These are phyloP conservation scores for Aspergillus ostianus DNA, from an alignment of 495 filamentous ascomycete genomes.

Conservation along the genomic window DNA sequence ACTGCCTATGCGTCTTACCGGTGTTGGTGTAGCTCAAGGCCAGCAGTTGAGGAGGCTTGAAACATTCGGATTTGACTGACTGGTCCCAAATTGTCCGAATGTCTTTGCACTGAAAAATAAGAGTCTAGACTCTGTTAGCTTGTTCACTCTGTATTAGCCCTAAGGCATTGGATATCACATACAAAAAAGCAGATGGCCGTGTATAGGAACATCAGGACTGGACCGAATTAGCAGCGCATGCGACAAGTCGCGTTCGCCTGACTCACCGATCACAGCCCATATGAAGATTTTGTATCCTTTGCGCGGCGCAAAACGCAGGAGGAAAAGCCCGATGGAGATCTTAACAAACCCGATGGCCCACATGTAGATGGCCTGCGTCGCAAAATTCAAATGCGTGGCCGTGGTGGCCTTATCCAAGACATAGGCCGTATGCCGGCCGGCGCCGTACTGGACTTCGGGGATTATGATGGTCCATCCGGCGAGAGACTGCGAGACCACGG, in stretches of 20 bases:
- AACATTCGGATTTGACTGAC: slow-evolving; percentile 33
- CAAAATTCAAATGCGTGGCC: slow-evolving; percentile 44
- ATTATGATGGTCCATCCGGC: slow-evolving; percentile 32
- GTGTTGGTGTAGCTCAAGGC: slow-evolving; percentile 37
- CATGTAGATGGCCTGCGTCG: slow-evolving; percentile 40
- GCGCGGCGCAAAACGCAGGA: slow-evolving; percentile 38
- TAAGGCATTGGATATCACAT: background rate
- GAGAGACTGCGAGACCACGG: slow-evolving; percentile 20
- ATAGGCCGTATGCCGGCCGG: slow-evolving; percentile 36
- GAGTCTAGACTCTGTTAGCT: slow-evolving; percentile 13
- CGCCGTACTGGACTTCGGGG: slow-evolving; percentile 37
- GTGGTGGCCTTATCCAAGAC: slow-evolving; percentile 30
- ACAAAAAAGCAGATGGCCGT: slow-evolving; percentile 34
- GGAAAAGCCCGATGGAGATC: slow-evolving; percentile 45
- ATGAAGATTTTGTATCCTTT: slow-evolving; percentile 37
- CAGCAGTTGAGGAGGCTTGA: slow-evolving; percentile 26
- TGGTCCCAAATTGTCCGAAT: slow-evolving; percentile 34
- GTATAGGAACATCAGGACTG: slow-evolving; percentile 39
- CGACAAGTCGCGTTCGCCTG: background rate
- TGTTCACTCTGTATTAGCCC: background rate
- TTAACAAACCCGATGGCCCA: slow-evolving; percentile 45
- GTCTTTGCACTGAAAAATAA: slow-evolving; percentile 25
- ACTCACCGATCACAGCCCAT: slow-evolving; percentile 24
- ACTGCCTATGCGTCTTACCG: slow-evolving; percentile 17
- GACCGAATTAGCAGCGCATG: slow-evolving; percentile 8